Conservation (phyloP, 257 asterid species). For the Buddleja alternifolia region DNA sequence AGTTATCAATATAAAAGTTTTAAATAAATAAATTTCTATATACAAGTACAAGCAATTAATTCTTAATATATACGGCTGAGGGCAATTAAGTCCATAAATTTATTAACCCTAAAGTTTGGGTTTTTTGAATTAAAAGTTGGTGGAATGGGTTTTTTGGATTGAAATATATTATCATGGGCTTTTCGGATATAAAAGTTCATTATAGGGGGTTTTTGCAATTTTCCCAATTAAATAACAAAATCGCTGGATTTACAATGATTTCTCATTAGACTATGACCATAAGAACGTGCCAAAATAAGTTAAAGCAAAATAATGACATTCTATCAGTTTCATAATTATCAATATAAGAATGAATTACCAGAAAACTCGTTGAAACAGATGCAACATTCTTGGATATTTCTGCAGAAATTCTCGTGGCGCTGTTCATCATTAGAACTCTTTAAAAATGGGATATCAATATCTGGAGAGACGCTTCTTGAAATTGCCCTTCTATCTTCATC, state of each 20-base stretch:
- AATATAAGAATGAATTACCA: constrained; percentile 49
- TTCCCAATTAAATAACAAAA: too few relatives aligned
- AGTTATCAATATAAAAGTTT: too few relatives aligned
- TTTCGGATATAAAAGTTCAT: too few relatives aligned
- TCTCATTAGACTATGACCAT: not conserved
- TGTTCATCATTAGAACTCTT: constrained; percentile 79
- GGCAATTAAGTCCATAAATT: too few relatives aligned
- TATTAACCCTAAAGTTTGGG: too few relatives aligned
- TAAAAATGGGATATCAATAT: constrained; percentile 66
- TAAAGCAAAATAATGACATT: not conserved
- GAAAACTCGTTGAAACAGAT: constrained; percentile 74
- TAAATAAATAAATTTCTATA: too few relatives aligned
- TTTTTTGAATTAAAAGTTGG: too few relatives aligned
- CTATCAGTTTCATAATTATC: not conserved
- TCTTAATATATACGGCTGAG: too few relatives aligned
- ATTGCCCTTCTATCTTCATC: constrained; percentile 71
- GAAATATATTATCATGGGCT: too few relatives aligned
- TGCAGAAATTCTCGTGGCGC: constrained; percentile 62
- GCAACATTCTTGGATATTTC: constrained; percentile 74
- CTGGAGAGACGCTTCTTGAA: constrained; percentile 64
- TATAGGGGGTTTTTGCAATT: too few relatives aligned
- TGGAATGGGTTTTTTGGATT: too few relatives aligned
- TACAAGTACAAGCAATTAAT: too few relatives aligned
- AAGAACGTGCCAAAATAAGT: constrained; percentile 10
- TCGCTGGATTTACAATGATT: not conserved